Evolutionary conservation across 192 early-diverging fungal genomes (phyloP).

Genomic region (Coemansia sp.): DNA sequence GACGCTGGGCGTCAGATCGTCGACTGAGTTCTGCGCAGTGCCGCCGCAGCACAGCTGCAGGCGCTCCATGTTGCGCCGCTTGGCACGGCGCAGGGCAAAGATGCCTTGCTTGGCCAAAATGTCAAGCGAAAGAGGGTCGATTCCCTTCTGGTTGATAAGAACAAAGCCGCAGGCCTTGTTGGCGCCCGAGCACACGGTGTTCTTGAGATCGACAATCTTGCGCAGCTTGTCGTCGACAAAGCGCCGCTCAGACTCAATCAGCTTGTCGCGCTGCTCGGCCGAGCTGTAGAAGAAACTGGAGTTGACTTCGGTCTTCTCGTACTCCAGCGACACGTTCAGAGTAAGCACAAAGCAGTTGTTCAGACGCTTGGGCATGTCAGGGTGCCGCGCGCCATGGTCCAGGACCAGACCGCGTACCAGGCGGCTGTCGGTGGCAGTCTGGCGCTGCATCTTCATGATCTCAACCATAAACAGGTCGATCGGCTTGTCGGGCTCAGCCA

Average conservation of each 20-base stretch:
- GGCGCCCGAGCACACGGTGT: conserved; percentile 82
- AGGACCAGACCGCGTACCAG: conserved; percentile 93
- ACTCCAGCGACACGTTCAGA: conserved; percentile 97
- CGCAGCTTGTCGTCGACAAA: conserved; percentile 94
- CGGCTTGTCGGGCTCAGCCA: conserved; percentile 76
- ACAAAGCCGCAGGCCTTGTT: conserved; percentile 89
- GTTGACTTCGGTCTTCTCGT: conserved; percentile 99
- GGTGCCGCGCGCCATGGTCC: conserved; percentile 98
- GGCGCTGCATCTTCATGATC: conserved; percentile 99
- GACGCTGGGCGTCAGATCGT: conserved; percentile 83
- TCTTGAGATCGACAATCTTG: conserved; percentile 97
- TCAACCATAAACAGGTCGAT: conserved; percentile 99
- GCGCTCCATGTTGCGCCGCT: conserved; percentile 99
- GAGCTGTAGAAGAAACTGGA: conserved; percentile 98
- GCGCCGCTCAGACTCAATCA: conserved; percentile 96
- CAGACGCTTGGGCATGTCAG: conserved; percentile 98
- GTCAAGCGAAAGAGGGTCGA: conserved; percentile 97
- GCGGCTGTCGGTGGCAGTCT: conserved; percentile 94
- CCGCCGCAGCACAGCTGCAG: conserved; percentile 96
- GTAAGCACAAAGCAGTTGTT: conserved; percentile 90
- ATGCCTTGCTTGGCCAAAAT: conserved; percentile 95
- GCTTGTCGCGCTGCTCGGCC: conserved; percentile 97
- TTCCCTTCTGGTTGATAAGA: conserved; percentile 99
- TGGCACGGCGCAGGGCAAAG: conserved; percentile 92
- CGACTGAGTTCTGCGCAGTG: conserved; percentile 95